A percentile compares a stretch with the other conserved stretches of the same genome.
These are phyloP conservation scores for Ogataea degrootiae DNA, from an alignment of 805 yeast species.

Conservation along the genomic window DNA sequence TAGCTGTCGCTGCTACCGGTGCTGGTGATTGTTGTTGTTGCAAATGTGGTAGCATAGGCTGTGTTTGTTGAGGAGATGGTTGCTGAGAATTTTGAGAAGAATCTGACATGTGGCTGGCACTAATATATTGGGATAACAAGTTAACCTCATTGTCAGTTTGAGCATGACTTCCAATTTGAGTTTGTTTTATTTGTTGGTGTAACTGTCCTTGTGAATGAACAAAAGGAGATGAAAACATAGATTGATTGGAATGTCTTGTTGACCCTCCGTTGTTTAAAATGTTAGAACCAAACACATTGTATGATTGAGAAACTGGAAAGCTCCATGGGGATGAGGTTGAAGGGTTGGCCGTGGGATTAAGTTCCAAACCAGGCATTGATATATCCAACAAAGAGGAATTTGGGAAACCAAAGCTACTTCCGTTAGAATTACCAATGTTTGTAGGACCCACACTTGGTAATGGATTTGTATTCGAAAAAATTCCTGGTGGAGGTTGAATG, in stretches of 20 bases:
- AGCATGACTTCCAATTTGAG: not conserved
- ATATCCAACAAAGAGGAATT: slow-evolving; percentile 12
- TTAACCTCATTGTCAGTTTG: slow-evolving; percentile 32
- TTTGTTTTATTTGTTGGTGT: not conserved
- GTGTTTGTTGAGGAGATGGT: slow-evolving; percentile 1
- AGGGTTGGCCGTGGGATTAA: not conserved
- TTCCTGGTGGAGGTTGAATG: slow-evolving; percentile 4
- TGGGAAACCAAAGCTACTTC: not conserved
- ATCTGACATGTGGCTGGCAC: slow-evolving; percentile 2
- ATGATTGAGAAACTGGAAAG: slow-evolving; percentile 1
- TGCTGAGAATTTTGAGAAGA: slow-evolving; percentile 1
- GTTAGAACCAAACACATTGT: not conserved
- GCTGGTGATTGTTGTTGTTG: slow-evolving; percentile 1
- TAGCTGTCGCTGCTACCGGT: not conserved
- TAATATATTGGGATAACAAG: slow-evolving; percentile 27
- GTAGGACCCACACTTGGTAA: not conserved
- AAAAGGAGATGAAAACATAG: slow-evolving; percentile 6
- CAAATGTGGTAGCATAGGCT: slow-evolving; percentile 1
- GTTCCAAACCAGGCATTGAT: slow-evolving; percentile 5
- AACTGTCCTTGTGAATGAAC: slow-evolving; percentile 1
- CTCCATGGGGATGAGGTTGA: slow-evolving; percentile 10
- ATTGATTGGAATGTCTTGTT: not conserved
- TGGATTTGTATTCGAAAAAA: not conserved
- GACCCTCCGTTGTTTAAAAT: not conserved
- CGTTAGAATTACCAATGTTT: no score